Evolutionary conservation across 83 land plant genomes (phyloP).

Genomic region (Thuja plicata): DNA sequence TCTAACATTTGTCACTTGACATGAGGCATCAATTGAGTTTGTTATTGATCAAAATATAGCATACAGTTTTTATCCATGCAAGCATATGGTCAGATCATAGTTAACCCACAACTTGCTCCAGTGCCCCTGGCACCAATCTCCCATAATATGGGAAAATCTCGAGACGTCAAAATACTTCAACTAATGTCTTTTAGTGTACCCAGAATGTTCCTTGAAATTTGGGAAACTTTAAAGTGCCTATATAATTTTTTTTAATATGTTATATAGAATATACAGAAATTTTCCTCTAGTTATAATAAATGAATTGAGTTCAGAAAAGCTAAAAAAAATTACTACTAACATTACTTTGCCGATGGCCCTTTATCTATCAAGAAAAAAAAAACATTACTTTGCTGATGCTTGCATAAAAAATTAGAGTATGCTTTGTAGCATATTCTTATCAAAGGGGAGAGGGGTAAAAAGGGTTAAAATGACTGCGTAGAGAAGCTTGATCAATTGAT

Average conservation of each 20-base stretch:
- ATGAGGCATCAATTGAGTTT: too few relatives aligned
- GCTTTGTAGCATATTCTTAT: background rate
- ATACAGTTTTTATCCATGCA: too few relatives aligned
- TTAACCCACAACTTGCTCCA: too few relatives aligned
- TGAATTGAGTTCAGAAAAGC: background rate
- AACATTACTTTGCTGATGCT: background rate
- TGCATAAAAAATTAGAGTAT: background rate
- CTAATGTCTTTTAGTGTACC: too few relatives aligned
- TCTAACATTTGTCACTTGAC: too few relatives aligned
- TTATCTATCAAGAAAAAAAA: too few relatives aligned
- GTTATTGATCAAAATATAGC: too few relatives aligned
- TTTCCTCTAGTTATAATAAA: background rate
- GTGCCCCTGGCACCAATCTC: too few relatives aligned
- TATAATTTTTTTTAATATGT: background rate
- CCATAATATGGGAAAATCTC: too few relatives aligned
- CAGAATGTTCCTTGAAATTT: too few relatives aligned
- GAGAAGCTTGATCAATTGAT: background rate
- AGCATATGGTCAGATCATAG: too few relatives aligned
- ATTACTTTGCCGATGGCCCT: background rate
- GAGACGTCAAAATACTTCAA: too few relatives aligned
- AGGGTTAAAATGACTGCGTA: background rate
- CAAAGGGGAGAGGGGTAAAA: background rate
- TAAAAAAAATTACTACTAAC: background rate
- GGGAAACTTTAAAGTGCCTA: background rate
- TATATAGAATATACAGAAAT: background rate